These are phyloP conservation scores for Claviceps sp. DNA, from an alignment of 2,329 filamentous ascomycete species.

Conservation along the genomic window DNA sequence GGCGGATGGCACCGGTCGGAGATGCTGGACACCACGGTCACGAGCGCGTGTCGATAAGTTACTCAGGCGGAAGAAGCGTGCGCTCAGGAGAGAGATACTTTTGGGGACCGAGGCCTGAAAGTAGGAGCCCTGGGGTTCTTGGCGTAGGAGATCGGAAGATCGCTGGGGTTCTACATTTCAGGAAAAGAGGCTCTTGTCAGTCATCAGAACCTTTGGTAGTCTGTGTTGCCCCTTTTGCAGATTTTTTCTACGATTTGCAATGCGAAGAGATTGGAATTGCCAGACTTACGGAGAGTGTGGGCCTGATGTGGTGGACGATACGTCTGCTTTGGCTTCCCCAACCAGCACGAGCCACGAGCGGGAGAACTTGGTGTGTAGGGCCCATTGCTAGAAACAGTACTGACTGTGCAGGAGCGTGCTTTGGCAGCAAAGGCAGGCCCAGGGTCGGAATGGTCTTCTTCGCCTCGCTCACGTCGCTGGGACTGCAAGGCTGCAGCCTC, in stretches of 20 bases:
- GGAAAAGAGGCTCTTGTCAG: background rate
- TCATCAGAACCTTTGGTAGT: background rate
- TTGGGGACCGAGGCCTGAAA: slow-evolving; percentile 6
- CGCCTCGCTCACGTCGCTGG: slow-evolving; percentile 18
- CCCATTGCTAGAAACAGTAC: slow-evolving; percentile 16
- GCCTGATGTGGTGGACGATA: background rate
- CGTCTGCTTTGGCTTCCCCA: slow-evolving; percentile 1
- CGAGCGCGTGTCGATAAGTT: slow-evolving; percentile 13
- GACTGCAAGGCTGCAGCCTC: slow-evolving; percentile 23
- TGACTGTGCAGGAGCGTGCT: slow-evolving; percentile 17
- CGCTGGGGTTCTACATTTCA: background rate
- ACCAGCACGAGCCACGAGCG: slow-evolving; percentile 4
- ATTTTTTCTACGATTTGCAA: background rate
- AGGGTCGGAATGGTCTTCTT: slow-evolving; percentile 24
- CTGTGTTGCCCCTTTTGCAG: background rate
- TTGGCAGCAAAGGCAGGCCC: slow-evolving; percentile 16
- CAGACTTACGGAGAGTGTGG: slow-evolving; percentile 2
- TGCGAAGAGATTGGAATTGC: background rate
- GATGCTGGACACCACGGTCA: background rate
- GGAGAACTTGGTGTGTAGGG: slow-evolving; percentile 15
- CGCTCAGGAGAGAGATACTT: slow-evolving; percentile 7
- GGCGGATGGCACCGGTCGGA: background rate
- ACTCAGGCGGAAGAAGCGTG: slow-evolving; percentile 10
- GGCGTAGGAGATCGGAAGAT: slow-evolving; percentile 3
- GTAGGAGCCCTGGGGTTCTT: slow-evolving; percentile 3